Percentiles rank a stretch among this genome's conserved stretches.
Conservation (phyloP, 208 protist genomes). For the Tritrichomonas musculus region DNA sequence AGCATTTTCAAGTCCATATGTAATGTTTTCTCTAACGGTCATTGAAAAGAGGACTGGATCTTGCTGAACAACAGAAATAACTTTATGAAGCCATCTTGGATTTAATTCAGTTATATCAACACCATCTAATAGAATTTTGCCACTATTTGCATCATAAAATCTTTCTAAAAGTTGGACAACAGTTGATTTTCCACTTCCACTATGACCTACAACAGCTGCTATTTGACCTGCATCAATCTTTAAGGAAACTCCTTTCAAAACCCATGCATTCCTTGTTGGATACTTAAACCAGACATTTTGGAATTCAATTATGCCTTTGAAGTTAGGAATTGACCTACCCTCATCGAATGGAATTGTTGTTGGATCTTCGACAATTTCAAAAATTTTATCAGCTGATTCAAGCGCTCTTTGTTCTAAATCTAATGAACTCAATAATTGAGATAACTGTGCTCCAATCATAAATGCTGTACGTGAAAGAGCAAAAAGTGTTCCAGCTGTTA, state of each 20-base stretch:
- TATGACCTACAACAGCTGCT: background rate
- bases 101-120: background rate
- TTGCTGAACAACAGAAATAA: background rate
- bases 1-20: background rate
- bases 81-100: background rate
- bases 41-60: background rate
- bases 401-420: background rate
- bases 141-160: background rate
- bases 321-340: background rate
- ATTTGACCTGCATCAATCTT: background rate
- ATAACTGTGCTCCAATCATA: background rate
- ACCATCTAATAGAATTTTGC: background rate
- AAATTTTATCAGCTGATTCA: background rate
- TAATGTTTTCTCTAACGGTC: background rate
- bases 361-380: background rate
- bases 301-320: background rate
- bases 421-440: background rate
- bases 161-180: background rate
- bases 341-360: background rate
- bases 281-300: constrained; percentile 16
- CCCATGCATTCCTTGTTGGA: background rate
- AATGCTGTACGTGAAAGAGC: background rate
- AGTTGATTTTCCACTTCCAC: background rate
- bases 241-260: background rate
- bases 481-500: background rate